These are phyloP conservation scores for Calonectria hongkongensis DNA, from an alignment of 2,329 filamentous ascomycete species.

Conservation along the genomic window DNA sequence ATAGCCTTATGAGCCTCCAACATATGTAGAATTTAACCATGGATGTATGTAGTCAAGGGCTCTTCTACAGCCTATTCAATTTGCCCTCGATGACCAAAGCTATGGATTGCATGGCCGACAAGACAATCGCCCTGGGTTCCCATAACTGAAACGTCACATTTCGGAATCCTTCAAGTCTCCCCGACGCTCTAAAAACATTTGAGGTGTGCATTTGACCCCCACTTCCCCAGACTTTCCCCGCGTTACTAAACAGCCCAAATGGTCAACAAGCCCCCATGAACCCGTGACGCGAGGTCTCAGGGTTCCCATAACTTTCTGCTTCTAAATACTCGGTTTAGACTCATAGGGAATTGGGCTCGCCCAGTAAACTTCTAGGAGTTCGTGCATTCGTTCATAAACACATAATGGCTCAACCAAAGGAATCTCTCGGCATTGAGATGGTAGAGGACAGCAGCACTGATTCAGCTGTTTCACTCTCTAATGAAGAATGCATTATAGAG, in stretches of 20 bases:
- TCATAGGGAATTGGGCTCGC: background rate
- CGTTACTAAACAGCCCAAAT: background rate
- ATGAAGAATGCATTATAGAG: background rate
- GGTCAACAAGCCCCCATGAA: background rate
- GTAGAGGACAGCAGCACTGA: conserved; percentile 4
- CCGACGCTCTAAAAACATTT: background rate
- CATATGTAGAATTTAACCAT: too few relatives aligned
- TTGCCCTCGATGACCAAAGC: background rate
- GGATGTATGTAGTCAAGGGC: too few relatives aligned
- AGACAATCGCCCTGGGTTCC: background rate
- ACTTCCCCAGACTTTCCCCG: conserved; percentile 6
- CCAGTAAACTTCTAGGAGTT: background rate
- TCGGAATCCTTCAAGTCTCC: background rate
- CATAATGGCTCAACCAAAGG: conserved; percentile 7
- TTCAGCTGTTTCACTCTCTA: background rate
- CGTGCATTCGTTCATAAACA: background rate
- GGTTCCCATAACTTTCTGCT: background rate
- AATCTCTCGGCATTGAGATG: background rate
- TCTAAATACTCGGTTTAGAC: background rate
- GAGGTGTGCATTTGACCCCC: background rate
- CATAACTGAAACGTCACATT: background rate
- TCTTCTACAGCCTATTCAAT: background rate
- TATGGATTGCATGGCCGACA: background rate
- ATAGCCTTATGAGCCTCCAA: too few relatives aligned
- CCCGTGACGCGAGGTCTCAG: background rate